Percentiles rank a stretch among this genome's conserved stretches.
Conservation (phyloP, 495 filamentous ascomycete species). For the Aspergillus kassunensis region DNA sequence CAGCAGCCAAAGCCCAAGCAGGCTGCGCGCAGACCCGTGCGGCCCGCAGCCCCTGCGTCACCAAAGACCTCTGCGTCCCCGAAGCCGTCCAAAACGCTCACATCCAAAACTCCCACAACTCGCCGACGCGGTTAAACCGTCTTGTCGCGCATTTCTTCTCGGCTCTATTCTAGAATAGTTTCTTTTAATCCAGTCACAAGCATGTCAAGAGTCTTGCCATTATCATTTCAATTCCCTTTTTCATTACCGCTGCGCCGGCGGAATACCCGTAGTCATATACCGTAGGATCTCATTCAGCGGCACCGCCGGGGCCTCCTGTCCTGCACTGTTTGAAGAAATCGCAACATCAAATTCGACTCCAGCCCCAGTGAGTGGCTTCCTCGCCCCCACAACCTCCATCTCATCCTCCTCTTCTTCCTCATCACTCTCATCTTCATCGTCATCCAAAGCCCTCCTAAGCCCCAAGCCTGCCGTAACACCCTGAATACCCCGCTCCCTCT, state of each 20-base stretch:
- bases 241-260: constrained; percentile 26
- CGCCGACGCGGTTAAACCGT: constrained; percentile 44
- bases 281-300: constrained; percentile 50
- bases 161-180: not conserved
- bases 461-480: constrained; percentile 73
- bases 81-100: constrained; percentile 26
- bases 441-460: constrained; percentile 51
- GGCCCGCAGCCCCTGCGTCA: constrained; percentile 21
- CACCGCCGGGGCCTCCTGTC: constrained; percentile 34
- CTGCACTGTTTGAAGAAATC: constrained; percentile 15
- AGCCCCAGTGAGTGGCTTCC: constrained; percentile 27
- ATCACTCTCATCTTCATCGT: constrained; percentile 50
- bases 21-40: constrained; percentile 28
- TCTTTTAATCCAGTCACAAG: not conserved
- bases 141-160: constrained; percentile 4
- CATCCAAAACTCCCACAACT: constrained; percentile 44
- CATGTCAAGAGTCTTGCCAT: not conserved
- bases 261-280: constrained; percentile 51
- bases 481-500: constrained; percentile 60
- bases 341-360: constrained; percentile 46
- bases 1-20: constrained; percentile 33
- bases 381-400: constrained; percentile 42
- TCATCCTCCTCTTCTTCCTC: constrained; percentile 56
- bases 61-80: not conserved
- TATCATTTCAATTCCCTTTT: not conserved